phyloP scores from a whole-genome alignment of 768 basidiomycete genomes.

The Erythrobasidium yunnanense region DNA sequence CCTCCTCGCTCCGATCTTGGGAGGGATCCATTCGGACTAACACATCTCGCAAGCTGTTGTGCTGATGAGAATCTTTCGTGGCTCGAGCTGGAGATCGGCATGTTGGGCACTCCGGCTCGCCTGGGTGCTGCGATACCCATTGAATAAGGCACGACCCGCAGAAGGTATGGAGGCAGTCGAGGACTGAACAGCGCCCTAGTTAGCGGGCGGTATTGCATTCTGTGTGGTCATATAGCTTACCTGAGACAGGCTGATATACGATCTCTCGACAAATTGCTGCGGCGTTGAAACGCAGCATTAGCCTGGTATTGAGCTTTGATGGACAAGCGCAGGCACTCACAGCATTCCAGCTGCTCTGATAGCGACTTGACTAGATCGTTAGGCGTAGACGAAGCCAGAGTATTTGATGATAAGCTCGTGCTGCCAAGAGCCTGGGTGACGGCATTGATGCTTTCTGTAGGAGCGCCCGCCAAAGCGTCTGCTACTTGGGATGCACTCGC shows the following conservation, averaged over 20 bases:
- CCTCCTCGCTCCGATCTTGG: slow-evolving; percentile 22
- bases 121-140: slow-evolving; percentile 21
- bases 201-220: background rate
- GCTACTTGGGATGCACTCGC: too few relatives aligned
- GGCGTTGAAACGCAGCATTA: background rate
- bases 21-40: slow-evolving; percentile 18
- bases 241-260: slow-evolving; percentile 23
- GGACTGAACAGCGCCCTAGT: background rate
- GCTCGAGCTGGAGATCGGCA: slow-evolving; percentile 20
- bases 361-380: slow-evolving; percentile 13
- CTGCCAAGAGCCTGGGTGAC: too few relatives aligned
- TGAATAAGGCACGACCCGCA: slow-evolving; percentile 14
- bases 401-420: too few relatives aligned
- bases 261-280: slow-evolving; percentile 21
- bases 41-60: slow-evolving; percentile 19
- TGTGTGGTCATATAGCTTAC: background rate
- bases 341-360: slow-evolving; percentile 25
- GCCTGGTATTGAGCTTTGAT: background rate
- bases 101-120: slow-evolving; percentile 23
- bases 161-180: slow-evolving; percentile 24
- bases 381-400: background rate
- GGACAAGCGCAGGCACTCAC: background rate
- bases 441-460: background rate
- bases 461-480: too few relatives aligned
- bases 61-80: slow-evolving; percentile 20